phyloP scores from a whole-genome alignment of 2,329 filamentous ascomycete species.

The Diaporthe sp. region DNA sequence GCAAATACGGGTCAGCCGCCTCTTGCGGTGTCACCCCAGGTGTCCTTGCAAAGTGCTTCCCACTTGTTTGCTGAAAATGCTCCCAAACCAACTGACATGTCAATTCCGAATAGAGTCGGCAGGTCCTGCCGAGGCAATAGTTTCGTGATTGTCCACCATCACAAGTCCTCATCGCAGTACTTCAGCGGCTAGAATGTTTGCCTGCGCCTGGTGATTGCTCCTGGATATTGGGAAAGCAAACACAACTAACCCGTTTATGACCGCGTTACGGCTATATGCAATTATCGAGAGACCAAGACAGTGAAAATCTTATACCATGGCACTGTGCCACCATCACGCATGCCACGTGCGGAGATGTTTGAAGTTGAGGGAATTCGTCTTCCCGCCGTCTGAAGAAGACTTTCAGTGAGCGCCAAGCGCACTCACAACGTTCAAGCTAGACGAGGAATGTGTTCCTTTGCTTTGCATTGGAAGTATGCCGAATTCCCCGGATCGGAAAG shows the following conservation, averaged over 20 bases:
- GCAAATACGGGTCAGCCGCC: conserved; percentile 3
- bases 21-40: conserved; percentile 16
- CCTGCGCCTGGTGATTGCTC: neutral
- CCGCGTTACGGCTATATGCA: neutral
- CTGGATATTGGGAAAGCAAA: conserved; percentile 8
- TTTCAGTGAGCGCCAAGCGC: neutral
- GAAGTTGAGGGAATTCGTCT: conserved; percentile 20
- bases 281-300: conserved; percentile 13
- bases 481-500: conserved; percentile 14
- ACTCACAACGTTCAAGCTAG: conserved; percentile 25
- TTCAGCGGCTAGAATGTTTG: neutral
- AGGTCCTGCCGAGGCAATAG: conserved; percentile 20
- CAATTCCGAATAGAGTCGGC: conserved; percentile 5
- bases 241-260: neutral
- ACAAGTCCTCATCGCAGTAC: neutral
- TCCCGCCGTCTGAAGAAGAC: conserved; percentile 20
- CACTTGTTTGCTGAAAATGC: neutral
- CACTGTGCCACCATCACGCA: conserved; percentile 1
- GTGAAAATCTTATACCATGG: neutral
- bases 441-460: conserved; percentile 10
- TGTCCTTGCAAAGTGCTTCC: conserved; percentile 11
- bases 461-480: conserved; percentile 14
- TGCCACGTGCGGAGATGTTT: conserved; percentile 24
- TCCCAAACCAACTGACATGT: conserved; percentile 6
- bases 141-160: conserved; percentile 19